Conservation (phyloP, 495 filamentous ascomycete genomes). For the Acidiella bohemica region DNA sequence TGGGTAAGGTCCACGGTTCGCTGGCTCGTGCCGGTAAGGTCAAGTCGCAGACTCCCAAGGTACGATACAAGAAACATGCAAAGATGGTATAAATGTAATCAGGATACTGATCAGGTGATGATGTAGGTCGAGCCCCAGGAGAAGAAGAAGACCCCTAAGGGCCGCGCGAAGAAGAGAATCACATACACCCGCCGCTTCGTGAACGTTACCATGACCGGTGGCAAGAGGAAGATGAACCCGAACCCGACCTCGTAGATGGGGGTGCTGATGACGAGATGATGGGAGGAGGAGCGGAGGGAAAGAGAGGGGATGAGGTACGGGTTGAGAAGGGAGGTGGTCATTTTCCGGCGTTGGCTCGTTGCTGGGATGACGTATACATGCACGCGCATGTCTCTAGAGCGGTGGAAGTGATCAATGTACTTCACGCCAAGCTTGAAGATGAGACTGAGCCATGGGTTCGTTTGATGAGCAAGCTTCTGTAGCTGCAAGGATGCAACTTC, state of each 20-base stretch:
- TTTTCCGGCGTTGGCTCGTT: too few relatives aligned
- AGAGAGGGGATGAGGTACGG: too few relatives aligned
- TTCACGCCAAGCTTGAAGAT: too few relatives aligned
- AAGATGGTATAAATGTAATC: not conserved
- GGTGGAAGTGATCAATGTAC: too few relatives aligned
- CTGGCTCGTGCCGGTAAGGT: constrained; percentile 97
- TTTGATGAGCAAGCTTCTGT: too few relatives aligned
- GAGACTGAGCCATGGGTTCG: too few relatives aligned
- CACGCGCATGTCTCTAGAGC: too few relatives aligned
- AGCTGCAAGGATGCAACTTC: too few relatives aligned
- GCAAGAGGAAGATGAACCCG: constrained; percentile 88
- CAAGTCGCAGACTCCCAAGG: constrained; percentile 85
- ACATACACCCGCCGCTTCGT: constrained; percentile 97
- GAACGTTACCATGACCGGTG: constrained; percentile 96
- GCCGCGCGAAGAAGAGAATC: constrained; percentile 95
- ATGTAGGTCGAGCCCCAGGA: constrained; percentile 72
- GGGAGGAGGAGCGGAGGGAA: too few relatives aligned
- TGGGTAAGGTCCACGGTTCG: constrained; percentile 86
- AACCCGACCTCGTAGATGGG: constrained; percentile 45
- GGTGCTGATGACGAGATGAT: too few relatives aligned
- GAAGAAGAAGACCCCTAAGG: constrained; percentile 92
- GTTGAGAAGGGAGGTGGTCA: too few relatives aligned
- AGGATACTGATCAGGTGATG: not conserved
- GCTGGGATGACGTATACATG: too few relatives aligned
- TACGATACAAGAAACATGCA: constrained; percentile 26